These are phyloP conservation scores for Excoecaria cochinchinensis DNA, from an alignment of 345 rosid species.

Conservation along the genomic window DNA sequence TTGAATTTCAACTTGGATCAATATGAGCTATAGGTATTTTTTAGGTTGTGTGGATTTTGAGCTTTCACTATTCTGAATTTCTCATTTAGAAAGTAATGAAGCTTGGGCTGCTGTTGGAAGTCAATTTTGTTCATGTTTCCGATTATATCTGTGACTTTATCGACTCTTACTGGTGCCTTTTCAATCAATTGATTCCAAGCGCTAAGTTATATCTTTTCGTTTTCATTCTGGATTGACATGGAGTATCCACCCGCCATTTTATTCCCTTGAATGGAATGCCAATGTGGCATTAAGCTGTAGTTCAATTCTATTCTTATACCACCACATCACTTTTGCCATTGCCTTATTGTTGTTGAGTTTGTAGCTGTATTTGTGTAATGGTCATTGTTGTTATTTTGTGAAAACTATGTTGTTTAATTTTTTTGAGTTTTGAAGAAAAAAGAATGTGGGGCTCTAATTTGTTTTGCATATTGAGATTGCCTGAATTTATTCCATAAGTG, in stretches of 20 bases:
- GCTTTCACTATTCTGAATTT: background rate
- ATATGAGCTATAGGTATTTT: background rate
- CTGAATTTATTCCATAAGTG: background rate
- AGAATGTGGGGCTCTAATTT: background rate
- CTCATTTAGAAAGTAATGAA: background rate
- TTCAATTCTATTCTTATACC: background rate
- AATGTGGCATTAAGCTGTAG: background rate
- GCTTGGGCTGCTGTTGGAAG: background rate
- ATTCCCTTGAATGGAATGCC: background rate
- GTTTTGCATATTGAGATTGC: background rate
- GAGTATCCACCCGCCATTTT: background rate
- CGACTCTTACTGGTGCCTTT: background rate
- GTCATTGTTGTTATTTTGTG: background rate
- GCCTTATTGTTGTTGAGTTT: background rate
- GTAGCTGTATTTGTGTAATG: background rate
- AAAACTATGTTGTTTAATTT: background rate
- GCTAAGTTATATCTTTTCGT: background rate
- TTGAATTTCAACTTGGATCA: no score
- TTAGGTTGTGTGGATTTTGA: background rate
- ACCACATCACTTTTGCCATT: background rate
- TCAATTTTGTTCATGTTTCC: background rate
- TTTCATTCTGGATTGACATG: background rate
- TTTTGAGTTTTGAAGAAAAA: background rate
- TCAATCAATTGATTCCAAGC: no score
- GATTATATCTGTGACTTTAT: background rate